These are phyloP conservation scores for Alectoria sarmentosa DNA, from an alignment of 495 filamentous ascomycete genomes.

Conservation along the genomic window DNA sequence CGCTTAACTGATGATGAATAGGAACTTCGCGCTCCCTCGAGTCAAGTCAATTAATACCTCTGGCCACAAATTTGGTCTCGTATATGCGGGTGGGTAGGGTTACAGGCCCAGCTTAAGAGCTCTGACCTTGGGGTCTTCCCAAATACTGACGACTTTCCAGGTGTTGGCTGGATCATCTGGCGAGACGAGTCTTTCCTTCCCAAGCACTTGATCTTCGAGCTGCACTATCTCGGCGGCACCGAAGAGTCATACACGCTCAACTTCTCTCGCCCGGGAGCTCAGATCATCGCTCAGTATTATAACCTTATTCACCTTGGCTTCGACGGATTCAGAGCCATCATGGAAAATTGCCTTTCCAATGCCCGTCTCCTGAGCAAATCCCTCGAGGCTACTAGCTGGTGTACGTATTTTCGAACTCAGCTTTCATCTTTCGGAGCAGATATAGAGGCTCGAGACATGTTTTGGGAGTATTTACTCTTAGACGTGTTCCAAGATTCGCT, in stretches of 20 bases:
- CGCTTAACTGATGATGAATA: slow-evolving; percentile 21
- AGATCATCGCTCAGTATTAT: slow-evolving; percentile 69
- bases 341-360: slow-evolving; percentile 66
- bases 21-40: slow-evolving; percentile 63
- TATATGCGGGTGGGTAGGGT: slow-evolving; percentile 43
- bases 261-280: slow-evolving; percentile 65
- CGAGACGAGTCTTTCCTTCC: slow-evolving; percentile 60
- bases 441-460: not conserved
- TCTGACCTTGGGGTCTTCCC: slow-evolving; percentile 41
- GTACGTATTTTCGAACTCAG: not conserved
- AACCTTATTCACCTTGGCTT: slow-evolving; percentile 70
- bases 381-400: not conserved
- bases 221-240: slow-evolving; percentile 69
- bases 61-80: slow-evolving; percentile 69
- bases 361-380: slow-evolving; percentile 59
- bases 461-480: not conserved
- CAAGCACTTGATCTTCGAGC: slow-evolving; percentile 64
- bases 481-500: not conserved
- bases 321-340: slow-evolving; percentile 55
- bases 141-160: slow-evolving; percentile 21
- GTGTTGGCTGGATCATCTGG: slow-evolving; percentile 73
- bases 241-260: slow-evolving; percentile 70
- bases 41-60: slow-evolving; percentile 71
- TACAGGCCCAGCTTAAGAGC: not conserved
- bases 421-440: not conserved